Evolutionary conservation across 148 eudicot species (phyloP).

Genomic region (Rhododendron williamsianum): DNA sequence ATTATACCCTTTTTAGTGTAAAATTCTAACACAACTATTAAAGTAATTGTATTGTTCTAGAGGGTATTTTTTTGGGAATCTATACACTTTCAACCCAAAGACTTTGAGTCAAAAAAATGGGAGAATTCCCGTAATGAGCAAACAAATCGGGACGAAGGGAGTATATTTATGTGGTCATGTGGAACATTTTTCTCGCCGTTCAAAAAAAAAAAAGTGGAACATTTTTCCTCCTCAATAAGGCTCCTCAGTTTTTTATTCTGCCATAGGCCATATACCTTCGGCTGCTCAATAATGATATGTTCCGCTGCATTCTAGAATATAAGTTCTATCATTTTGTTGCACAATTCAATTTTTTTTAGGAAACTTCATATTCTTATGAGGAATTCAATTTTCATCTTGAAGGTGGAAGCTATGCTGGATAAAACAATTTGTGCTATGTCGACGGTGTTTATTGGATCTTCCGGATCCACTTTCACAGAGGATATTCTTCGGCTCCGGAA

Average conservation of each 20-base stretch:
- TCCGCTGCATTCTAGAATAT: not conserved
- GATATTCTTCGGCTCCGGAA: constrained; percentile 84
- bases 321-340: not conserved
- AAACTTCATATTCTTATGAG: not conserved
- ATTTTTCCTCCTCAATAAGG: not conserved
- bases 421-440: constrained; percentile 92
- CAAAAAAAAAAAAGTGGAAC: no score
- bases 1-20: no score
- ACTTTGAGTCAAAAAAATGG: no score
- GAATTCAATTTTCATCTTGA: constrained; percentile 21
- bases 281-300: not conserved
- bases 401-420: constrained; percentile 99
- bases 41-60: no score
- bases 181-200: not conserved
- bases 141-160: no score
- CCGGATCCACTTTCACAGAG: constrained; percentile 98
- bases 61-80: no score
- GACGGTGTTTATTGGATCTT: constrained; percentile 75
- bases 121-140: no score
- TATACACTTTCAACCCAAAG: no score
- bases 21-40: no score
- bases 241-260: not conserved
- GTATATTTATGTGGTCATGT: not conserved
- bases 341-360: not conserved
- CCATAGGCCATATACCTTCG: not conserved